Percentiles rank a stretch among this genome's conserved stretches.
phyloP scores from a whole-genome alignment of 2,329 filamentous ascomycete species.

The Talaromyces atroroseus region DNA sequence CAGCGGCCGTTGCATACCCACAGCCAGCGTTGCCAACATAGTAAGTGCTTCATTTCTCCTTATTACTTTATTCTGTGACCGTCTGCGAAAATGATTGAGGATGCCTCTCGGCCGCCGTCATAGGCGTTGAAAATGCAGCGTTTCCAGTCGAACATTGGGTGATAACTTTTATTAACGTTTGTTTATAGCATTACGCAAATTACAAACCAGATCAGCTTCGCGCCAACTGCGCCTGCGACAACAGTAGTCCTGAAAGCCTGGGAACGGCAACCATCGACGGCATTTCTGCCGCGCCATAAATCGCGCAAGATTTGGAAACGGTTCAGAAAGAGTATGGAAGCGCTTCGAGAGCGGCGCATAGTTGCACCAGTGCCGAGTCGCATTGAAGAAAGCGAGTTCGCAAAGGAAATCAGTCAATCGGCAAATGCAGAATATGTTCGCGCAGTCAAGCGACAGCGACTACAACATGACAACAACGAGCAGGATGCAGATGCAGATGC shows the following conservation, averaged over 20 bases:
- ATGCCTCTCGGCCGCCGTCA: too few species aligned
- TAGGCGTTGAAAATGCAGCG: not conserved
- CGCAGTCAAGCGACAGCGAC: slow-evolving; percentile 33
- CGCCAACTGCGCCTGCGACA: slow-evolving; percentile 32
- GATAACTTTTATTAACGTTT: not conserved
- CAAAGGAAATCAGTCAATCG: slow-evolving; percentile 30
- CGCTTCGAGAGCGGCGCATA: slow-evolving; percentile 20
- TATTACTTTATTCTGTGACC: not conserved
- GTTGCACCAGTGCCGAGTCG: slow-evolving; percentile 6
- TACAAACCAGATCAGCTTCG: slow-evolving; percentile 35
- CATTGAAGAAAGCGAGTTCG: slow-evolving; percentile 20
- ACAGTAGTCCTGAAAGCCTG: slow-evolving; percentile 35
- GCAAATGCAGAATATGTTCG: slow-evolving; percentile 25
- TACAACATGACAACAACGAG: slow-evolving; percentile 14
- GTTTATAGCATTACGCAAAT: slow-evolving; percentile 15
- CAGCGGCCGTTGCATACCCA: not conserved
- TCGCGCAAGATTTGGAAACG: slow-evolving; percentile 45
- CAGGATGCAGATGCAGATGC: not conserved
- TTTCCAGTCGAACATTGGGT: not conserved
- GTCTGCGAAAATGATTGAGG: not conserved
- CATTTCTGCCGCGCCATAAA: slow-evolving; percentile 34
- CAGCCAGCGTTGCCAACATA: slow-evolving; percentile 1
- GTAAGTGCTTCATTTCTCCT: not conserved
- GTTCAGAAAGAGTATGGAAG: slow-evolving; percentile 31
- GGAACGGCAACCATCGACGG: slow-evolving; percentile 42